Conservation (phyloP, 2,329 filamentous ascomycete species). For the Aureobasidium subglaciale region DNA sequence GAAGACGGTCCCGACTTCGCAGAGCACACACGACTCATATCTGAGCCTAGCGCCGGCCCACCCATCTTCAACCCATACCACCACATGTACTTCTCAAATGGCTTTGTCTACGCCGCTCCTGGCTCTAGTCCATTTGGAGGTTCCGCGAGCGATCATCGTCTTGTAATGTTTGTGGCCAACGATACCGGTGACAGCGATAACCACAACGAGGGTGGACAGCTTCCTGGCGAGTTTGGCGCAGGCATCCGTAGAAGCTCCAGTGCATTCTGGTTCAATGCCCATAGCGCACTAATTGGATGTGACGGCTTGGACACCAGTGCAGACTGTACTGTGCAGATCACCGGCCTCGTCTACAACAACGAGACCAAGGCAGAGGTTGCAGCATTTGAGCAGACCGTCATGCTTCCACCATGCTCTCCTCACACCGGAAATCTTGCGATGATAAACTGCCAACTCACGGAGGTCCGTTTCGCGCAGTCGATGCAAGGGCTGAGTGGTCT, state of each 20-base stretch:
- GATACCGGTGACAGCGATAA: slow-evolving; percentile 21
- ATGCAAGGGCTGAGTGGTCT: slow-evolving; percentile 41
- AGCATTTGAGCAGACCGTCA: slow-evolving; percentile 33
- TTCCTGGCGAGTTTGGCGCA: slow-evolving; percentile 41
- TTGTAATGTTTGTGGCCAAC: slow-evolving; percentile 42
- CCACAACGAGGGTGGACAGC: slow-evolving; percentile 30
- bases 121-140: slow-evolving; percentile 39
- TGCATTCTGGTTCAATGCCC: slow-evolving; percentile 46
- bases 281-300: slow-evolving; percentile 42
- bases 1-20: slow-evolving; percentile 31
- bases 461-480: slow-evolving; percentile 35
- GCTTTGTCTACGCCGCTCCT: slow-evolving; percentile 43
- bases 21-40: slow-evolving; percentile 26
- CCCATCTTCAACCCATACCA: slow-evolving; percentile 44
- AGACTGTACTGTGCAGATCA: slow-evolving; percentile 40
- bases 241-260: slow-evolving; percentile 36
- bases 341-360: slow-evolving; percentile 38
- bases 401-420: slow-evolving; percentile 38
- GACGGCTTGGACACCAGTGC: slow-evolving; percentile 36
- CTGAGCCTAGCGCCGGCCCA: slow-evolving; percentile 29
- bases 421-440: slow-evolving; percentile 27
- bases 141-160: slow-evolving; percentile 40
- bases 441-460: slow-evolving; percentile 39
- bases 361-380: slow-evolving; percentile 29
- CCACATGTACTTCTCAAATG: slow-evolving; percentile 45